Conservation (phyloP, 75 land plant species). For the Azolla pinnata region DNA sequence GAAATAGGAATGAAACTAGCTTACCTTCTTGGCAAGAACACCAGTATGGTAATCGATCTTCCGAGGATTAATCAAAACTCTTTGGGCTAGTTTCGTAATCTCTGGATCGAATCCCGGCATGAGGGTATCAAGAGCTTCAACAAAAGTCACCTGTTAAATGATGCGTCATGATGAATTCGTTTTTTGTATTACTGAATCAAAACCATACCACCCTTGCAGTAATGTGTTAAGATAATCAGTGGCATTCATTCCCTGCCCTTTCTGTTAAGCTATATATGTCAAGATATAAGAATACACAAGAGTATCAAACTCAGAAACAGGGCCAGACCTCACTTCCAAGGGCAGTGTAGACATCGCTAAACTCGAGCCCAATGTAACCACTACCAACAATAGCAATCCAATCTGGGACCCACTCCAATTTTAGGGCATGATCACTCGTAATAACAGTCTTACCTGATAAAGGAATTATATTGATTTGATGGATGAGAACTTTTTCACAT, state of each 20-base stretch:
- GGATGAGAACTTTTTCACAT: no score
- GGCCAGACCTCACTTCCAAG: conserved; percentile 86
- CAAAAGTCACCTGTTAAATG: conserved; percentile 99
- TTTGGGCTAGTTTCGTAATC: conserved; percentile 89
- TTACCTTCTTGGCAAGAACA: conserved; percentile 94
- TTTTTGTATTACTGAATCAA: no score
- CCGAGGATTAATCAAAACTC: conserved; percentile 86
- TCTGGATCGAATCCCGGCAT: conserved; percentile 99
- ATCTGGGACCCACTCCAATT: conserved; percentile 96
- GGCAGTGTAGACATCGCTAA: conserved; percentile 99
- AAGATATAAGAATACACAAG: no score
- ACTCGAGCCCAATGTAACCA: conserved; percentile 98
- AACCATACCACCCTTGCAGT: no score
- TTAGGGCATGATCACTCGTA: conserved; percentile 98
- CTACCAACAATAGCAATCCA: conserved; percentile 99
- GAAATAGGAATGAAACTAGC: not conserved
- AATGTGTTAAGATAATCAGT: no score
- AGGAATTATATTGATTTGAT: no score
- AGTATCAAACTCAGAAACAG: not conserved
- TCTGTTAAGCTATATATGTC: no score
- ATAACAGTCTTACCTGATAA: conserved; percentile 88
- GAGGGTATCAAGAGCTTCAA: conserved; percentile 95
- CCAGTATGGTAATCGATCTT: conserved; percentile 95
- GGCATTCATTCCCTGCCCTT: no score
- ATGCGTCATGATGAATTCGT: conserved; percentile 7